These are phyloP conservation scores for Pseudocercospora fuligena DNA, from an alignment of 2,329 filamentous ascomycete species.

Conservation along the genomic window DNA sequence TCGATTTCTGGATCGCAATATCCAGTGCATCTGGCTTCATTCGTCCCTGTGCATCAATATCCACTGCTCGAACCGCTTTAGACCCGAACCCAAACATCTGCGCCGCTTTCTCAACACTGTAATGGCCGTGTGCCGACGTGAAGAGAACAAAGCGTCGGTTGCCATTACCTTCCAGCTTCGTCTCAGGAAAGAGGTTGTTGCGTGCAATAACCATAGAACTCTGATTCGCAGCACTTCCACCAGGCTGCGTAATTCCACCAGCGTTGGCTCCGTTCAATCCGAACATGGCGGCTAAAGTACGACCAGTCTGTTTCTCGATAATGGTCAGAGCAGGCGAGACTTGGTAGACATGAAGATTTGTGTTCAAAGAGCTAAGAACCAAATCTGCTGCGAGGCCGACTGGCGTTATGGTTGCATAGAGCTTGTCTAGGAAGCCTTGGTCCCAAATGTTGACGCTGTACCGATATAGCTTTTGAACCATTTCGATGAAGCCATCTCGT, in stretches of 20 bases:
- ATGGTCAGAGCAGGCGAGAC: constrained; percentile 87
- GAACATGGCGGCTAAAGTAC: constrained; percentile 74
- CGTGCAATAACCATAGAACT: constrained; percentile 85
- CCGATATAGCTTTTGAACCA: constrained; percentile 71
- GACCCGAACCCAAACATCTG: constrained; percentile 85
- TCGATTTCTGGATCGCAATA: constrained; percentile 64
- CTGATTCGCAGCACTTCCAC: constrained; percentile 82
- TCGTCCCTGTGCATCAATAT: constrained; percentile 72
- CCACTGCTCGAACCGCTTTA: constrained; percentile 71
- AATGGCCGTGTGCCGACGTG: constrained; percentile 89
- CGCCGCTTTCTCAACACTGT: constrained; percentile 93
- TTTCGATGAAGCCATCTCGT: constrained; percentile 48
- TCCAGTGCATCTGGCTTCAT: constrained; percentile 73
- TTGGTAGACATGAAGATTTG: constrained; percentile 93
- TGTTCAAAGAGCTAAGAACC: constrained; percentile 84
- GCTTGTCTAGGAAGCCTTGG: constrained; percentile 93
- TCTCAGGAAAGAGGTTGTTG: constrained; percentile 80
- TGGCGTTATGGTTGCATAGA: constrained; percentile 89
- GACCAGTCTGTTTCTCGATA: constrained; percentile 82
- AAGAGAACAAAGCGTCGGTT: constrained; percentile 75
- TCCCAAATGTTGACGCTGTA: constrained; percentile 99
- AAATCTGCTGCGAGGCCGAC: constrained; percentile 85
- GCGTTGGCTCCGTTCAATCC: constrained; percentile 71
- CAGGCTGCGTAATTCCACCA: constrained; percentile 76
- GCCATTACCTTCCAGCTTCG: constrained; percentile 74